A percentile compares a stretch with the other conserved stretches of the same genome.
phyloP scores from a whole-genome alignment of 768 basidiomycete species.

The Tylopilus sp. region DNA sequence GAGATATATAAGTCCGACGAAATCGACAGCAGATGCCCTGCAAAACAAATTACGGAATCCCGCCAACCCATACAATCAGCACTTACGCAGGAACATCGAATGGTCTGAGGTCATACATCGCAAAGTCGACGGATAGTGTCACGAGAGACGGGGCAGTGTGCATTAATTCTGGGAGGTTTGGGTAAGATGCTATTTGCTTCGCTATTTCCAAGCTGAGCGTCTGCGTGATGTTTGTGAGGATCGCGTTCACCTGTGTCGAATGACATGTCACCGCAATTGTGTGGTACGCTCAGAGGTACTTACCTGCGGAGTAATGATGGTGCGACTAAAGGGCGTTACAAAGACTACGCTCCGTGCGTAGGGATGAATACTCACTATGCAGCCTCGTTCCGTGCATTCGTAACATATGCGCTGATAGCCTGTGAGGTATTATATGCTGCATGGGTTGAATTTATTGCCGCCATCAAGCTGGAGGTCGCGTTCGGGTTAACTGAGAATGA shows the following conservation, averaged over 20 bases:
- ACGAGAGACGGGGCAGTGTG: slow-evolving; percentile 48
- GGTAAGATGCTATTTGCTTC: slow-evolving; percentile 19
- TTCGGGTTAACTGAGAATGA: slow-evolving; percentile 38
- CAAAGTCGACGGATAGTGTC: slow-evolving; percentile 46
- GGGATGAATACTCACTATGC: slow-evolving; percentile 44
- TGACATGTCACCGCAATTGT: neutral
- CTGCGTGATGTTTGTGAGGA: slow-evolving; percentile 38
- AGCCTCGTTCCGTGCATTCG: slow-evolving; percentile 55
- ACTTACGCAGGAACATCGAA: slow-evolving; percentile 58
- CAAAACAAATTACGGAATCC: neutral
- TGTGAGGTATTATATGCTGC: slow-evolving; percentile 43
- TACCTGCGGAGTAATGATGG: slow-evolving; percentile 12
- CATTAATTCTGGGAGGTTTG: slow-evolving; percentile 38
- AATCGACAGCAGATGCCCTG: slow-evolving; percentile 52
- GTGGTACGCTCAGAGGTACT: neutral
- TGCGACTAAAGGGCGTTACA: slow-evolving; percentile 19
- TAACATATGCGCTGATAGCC: slow-evolving; percentile 47
- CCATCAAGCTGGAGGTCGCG: slow-evolving; percentile 35
- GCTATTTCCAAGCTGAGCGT: slow-evolving; percentile 35
- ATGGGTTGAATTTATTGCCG: slow-evolving; percentile 39
- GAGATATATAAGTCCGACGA: slow-evolving; percentile 53
- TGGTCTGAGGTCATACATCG: slow-evolving; percentile 47
- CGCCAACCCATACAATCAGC: neutral
- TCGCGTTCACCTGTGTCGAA: slow-evolving; percentile 23
- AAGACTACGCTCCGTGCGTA: neutral